phyloP scores from a whole-genome alignment of 2,329 filamentous ascomycete genomes.

The Fusarium tuaranense region DNA sequence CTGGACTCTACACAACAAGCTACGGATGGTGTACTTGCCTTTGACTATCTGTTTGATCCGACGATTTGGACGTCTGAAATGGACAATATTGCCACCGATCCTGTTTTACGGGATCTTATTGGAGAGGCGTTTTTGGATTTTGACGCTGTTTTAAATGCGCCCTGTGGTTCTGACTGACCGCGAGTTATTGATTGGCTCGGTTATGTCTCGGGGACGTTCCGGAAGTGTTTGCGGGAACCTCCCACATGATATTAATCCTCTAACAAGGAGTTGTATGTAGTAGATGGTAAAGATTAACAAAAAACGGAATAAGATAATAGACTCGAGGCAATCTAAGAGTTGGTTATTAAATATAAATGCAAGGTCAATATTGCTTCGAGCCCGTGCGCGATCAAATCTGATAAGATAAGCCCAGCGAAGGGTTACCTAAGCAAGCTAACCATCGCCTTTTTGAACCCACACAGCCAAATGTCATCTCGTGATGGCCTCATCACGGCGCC shows the following conservation, averaged over 20 bases:
- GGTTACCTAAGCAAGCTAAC: no score
- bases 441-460: no score
- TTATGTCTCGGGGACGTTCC: neutral
- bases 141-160: neutral
- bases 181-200: neutral
- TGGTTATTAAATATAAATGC: no score
- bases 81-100: neutral
- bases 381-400: no score
- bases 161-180: neutral
- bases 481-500: no score
- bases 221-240: neutral
- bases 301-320: no score
- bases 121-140: neutral
- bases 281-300: no score
- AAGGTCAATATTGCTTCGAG: no score
- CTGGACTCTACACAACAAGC: neutral
- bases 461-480: no score
- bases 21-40: neutral
- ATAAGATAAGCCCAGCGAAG: no score
- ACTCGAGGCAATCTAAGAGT: no score
- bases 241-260: neutral
- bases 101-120: neutral
- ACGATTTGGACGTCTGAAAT: neutral
- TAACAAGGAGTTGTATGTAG: no score
- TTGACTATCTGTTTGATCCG: neutral